Evolutionary conservation across 352 stramenopile genomes (phyloP).

Genomic region (Pythium vanterpoolii): DNA sequence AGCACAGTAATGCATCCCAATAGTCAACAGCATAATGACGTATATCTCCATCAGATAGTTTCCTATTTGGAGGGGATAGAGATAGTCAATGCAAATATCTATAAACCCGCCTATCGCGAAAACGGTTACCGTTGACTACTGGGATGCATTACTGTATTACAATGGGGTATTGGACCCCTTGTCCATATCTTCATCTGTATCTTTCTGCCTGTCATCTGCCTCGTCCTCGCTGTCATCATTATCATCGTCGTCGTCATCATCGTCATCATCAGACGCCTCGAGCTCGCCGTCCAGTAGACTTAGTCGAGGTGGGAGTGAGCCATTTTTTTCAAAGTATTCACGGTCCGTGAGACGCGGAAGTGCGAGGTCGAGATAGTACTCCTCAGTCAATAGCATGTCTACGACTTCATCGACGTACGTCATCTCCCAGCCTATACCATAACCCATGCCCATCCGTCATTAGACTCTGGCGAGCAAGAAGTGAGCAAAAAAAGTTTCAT

Average conservation of each 20-base stretch:
- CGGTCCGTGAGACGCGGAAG: conserved; percentile 91
- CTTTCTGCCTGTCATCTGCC: too few species aligned
- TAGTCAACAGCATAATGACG: too few species aligned
- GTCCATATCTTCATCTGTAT: background rate
- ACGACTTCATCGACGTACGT: conserved; percentile 96
- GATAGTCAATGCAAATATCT: too few species aligned
- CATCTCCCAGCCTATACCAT: conserved; percentile 84
- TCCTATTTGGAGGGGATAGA: too few species aligned
- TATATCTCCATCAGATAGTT: too few species aligned
- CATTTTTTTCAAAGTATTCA: conserved; percentile 79
- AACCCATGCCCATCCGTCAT: background rate
- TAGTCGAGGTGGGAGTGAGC: conserved; percentile 51
- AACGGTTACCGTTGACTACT: too few species aligned
- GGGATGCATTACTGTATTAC: too few species aligned
- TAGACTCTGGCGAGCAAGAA: background rate
- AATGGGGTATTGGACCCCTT: background rate
- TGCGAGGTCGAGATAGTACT: conserved; percentile 93
- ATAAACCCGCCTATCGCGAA: too few species aligned
- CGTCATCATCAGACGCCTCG: conserved; percentile 27
- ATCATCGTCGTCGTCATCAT: conserved; percentile 16
- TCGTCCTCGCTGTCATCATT: conserved; percentile 10
- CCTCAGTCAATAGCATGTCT: conserved; percentile 90
- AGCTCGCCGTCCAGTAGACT: conserved; percentile 80
- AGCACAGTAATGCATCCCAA: too few species aligned
- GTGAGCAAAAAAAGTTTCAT: background rate